phyloP scores from a whole-genome alignment of 441 rosid species.

The Viola pubescens region DNA sequence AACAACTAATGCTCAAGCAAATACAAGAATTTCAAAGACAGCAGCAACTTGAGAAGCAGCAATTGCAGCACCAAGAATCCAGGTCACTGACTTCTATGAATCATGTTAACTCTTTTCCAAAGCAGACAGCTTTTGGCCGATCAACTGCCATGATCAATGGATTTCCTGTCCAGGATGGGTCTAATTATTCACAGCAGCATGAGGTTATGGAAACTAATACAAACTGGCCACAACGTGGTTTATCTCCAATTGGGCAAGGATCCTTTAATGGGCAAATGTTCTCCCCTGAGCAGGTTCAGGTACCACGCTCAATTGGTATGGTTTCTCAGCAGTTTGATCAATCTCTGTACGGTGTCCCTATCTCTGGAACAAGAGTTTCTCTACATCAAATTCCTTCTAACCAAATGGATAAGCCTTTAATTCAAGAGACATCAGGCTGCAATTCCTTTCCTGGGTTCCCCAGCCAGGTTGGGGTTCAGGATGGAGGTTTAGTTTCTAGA shows the following conservation, averaged over 20 bases:
- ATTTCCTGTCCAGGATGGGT: conserved; percentile 50
- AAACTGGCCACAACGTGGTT: conserved; percentile 53
- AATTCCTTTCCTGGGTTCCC: conserved; percentile 39
- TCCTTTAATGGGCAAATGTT: conserved; percentile 46
- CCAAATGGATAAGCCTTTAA: conserved; percentile 39
- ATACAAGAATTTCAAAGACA: conserved; percentile 68
- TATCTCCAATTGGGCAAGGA: conserved; percentile 44
- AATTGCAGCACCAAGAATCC: conserved; percentile 39
- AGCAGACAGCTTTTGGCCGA: conserved; percentile 35
- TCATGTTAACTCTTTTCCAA: conserved; percentile 41
- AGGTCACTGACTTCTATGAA: conserved; percentile 42
- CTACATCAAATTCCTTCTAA: conserved; percentile 34
- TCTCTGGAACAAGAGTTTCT: conserved; percentile 39
- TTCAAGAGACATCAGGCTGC: conserved; percentile 39
- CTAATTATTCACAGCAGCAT: conserved; percentile 54
- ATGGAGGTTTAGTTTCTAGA: conserved; percentile 36
- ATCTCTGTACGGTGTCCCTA: conserved; percentile 60
- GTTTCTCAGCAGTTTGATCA: conserved; percentile 58
- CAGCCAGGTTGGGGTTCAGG: conserved; percentile 37
- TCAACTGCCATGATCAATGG: conserved; percentile 49
- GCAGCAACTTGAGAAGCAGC: conserved; percentile 53
- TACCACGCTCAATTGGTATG: conserved; percentile 32
- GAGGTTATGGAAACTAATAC: conserved; percentile 42
- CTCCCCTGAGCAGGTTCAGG: conserved; percentile 56
- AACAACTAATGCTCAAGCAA: conserved; percentile 57